These are phyloP conservation scores for Beauveria scarabaeidicola DNA, from an alignment of 2,329 filamentous ascomycete genomes.

Conservation along the genomic window DNA sequence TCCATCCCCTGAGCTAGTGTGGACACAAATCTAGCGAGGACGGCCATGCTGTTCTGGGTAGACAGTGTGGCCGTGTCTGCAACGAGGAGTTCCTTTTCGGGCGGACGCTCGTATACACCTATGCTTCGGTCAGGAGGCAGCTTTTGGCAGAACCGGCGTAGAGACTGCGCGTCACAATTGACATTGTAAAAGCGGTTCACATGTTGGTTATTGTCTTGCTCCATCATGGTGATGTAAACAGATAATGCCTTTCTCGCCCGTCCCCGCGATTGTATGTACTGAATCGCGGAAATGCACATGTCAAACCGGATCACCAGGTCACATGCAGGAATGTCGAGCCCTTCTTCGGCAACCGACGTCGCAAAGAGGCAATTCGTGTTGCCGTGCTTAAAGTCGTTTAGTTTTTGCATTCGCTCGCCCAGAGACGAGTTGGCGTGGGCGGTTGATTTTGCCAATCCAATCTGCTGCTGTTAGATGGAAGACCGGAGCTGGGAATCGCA, in stretches of 20 bases:
- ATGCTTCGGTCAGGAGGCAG: constrained; percentile 65
- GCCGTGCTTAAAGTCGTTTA: constrained; percentile 56
- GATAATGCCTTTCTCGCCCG: constrained; percentile 72
- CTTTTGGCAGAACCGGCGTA: constrained; percentile 67
- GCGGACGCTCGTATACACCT: constrained; percentile 18
- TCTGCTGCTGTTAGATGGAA: constrained; percentile 16
- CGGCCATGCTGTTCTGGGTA: constrained; percentile 61
- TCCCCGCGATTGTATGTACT: constrained; percentile 89
- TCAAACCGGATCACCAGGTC: constrained; percentile 70
- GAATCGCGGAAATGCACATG: constrained; percentile 80
- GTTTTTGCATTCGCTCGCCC: constrained; percentile 62
- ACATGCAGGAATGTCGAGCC: constrained; percentile 59
- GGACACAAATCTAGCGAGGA: constrained; percentile 66
- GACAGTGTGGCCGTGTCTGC: constrained; percentile 66
- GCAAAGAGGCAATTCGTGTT: constrained; percentile 56
- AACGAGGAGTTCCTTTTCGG: constrained; percentile 50
- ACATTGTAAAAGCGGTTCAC: constrained; percentile 48
- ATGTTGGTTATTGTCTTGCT: constrained; percentile 58
- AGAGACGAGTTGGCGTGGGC: constrained; percentile 56
- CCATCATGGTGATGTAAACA: constrained; percentile 76
- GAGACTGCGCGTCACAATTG: constrained; percentile 48
- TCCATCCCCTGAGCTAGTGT: constrained; percentile 38
- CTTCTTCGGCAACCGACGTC: constrained; percentile 60
- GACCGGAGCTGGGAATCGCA: not conserved
- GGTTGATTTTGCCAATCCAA: constrained; percentile 22